phyloP scores from a whole-genome alignment of 352 stramenopile species.

The Globisporangium cystogenes region DNA sequence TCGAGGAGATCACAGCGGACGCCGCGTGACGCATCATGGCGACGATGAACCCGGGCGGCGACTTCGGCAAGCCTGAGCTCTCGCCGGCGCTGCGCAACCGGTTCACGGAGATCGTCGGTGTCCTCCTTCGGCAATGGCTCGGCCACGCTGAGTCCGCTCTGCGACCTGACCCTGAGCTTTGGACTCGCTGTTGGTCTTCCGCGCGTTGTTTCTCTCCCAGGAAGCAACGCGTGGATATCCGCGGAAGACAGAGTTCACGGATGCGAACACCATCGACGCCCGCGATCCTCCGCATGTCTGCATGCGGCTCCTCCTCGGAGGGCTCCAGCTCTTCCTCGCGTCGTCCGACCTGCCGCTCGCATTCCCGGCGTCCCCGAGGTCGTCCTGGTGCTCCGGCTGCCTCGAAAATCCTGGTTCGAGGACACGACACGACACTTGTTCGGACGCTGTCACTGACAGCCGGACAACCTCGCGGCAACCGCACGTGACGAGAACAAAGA shows the following conservation, averaged over 20 bases:
- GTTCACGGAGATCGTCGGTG: slow-evolving; percentile 96
- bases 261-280: too few relatives aligned
- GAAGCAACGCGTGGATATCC: too few relatives aligned
- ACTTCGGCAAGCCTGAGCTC: slow-evolving; percentile 99
- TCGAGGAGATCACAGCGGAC: slow-evolving; percentile 85
- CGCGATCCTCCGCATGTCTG: neutral
- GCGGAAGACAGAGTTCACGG: too few relatives aligned
- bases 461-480: too few relatives aligned
- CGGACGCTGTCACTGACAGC: too few relatives aligned
- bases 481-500: too few relatives aligned
- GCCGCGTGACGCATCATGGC: slow-evolving; percentile 97
- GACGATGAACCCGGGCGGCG: slow-evolving; percentile 99
- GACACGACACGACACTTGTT: too few relatives aligned
- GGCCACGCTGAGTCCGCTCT: slow-evolving; percentile 32
- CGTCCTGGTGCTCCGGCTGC: too few relatives aligned
- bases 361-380: too few relatives aligned
- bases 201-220: too few relatives aligned
- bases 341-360: too few relatives aligned
- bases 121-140: neutral
- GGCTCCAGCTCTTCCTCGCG: neutral
- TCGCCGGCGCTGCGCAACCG: slow-evolving; percentile 98
- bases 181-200: too few relatives aligned
- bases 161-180: slow-evolving; percentile 93
- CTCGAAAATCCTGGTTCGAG: neutral
- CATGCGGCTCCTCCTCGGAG: neutral